Evolutionary conservation across 2,329 filamentous ascomycete genomes (phyloP).

Genomic region (Phialophora tarda): DNA sequence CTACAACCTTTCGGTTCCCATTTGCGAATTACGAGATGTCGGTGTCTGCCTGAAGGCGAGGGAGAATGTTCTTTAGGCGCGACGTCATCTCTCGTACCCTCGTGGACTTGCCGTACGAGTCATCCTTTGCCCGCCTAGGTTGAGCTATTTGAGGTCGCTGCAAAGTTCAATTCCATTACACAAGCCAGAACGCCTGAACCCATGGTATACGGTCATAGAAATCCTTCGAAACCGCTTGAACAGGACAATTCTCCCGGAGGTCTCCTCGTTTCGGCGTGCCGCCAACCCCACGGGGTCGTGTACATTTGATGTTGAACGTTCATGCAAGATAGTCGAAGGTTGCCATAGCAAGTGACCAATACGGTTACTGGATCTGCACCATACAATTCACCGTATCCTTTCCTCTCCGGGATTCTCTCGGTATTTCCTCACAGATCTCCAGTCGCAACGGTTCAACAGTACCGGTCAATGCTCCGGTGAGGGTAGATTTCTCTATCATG

Average conservation of each 20-base stretch:
- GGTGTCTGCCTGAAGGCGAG: slow-evolving; percentile 23
- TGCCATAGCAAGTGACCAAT: slow-evolving; percentile 7
- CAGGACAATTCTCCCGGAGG: background rate
- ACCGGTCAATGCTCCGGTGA: background rate
- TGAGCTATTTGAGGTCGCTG: slow-evolving; percentile 7
- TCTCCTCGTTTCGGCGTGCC: background rate
- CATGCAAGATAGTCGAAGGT: slow-evolving; percentile 21
- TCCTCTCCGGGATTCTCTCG: slow-evolving; percentile 16
- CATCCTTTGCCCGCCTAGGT: slow-evolving; percentile 13
- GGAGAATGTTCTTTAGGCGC: slow-evolving; percentile 14
- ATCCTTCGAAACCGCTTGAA: slow-evolving; percentile 6
- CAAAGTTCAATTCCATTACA: slow-evolving; percentile 13
- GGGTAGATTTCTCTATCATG: background rate
- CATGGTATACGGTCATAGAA: background rate
- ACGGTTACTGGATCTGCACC: background rate
- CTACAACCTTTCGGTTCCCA: slow-evolving; percentile 4
- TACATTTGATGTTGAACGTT: background rate
- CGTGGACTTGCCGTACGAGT: slow-evolving; percentile 1
- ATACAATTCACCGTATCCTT: background rate
- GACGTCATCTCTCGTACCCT: slow-evolving; percentile 27
- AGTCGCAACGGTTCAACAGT: background rate
- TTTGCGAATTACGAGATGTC: slow-evolving; percentile 13
- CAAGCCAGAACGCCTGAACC: slow-evolving; percentile 12
- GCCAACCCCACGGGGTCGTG: slow-evolving; percentile 15
- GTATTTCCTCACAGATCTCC: background rate